These are phyloP conservation scores for Oemleria cerasiformis DNA, from an alignment of 306 rosid genomes.

Conservation along the genomic window DNA sequence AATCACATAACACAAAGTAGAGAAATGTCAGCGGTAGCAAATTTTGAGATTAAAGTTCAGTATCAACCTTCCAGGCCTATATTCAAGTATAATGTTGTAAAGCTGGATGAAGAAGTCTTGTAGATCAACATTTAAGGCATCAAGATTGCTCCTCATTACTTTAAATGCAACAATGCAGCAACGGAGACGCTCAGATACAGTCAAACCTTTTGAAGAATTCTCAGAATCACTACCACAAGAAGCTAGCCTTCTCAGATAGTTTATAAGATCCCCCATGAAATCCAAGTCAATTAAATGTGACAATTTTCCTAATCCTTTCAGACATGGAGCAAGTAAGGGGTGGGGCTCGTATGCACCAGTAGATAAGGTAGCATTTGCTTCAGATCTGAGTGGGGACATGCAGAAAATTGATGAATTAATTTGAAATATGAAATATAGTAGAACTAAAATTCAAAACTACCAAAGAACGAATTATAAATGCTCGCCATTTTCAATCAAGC, in stretches of 20 bases:
- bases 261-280: constrained; percentile 89
- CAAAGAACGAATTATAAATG: not conserved
- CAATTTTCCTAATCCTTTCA: constrained; percentile 88
- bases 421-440: constrained; percentile 20
- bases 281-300: constrained; percentile 86
- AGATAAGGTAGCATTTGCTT: constrained; percentile 35
- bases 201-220: constrained; percentile 46
- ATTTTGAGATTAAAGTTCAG: constrained; percentile 4
- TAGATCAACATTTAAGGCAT: constrained; percentile 88
- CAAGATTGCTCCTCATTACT: constrained; percentile 93
- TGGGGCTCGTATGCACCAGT: constrained; percentile 47
- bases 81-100: constrained; percentile 83
- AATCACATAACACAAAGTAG: not conserved
- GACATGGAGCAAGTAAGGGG: constrained; percentile 80
- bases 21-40: not conserved
- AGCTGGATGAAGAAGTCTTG: constrained; percentile 88
- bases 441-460: constrained; percentile 1
- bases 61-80: constrained; percentile 92
- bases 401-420: constrained; percentile 24
- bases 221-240: constrained; percentile 45
- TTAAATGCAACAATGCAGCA: constrained; percentile 95
- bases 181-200: constrained; percentile 79
- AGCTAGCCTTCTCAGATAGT: constrained; percentile 68
- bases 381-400: constrained; percentile 51
- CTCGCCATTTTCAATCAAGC: not conserved